A percentile compares a stretch with the other conserved stretches of the same genome.
Conservation (phyloP, 1,284 basidiomycete species). For the Singerocomus inundabilis region DNA sequence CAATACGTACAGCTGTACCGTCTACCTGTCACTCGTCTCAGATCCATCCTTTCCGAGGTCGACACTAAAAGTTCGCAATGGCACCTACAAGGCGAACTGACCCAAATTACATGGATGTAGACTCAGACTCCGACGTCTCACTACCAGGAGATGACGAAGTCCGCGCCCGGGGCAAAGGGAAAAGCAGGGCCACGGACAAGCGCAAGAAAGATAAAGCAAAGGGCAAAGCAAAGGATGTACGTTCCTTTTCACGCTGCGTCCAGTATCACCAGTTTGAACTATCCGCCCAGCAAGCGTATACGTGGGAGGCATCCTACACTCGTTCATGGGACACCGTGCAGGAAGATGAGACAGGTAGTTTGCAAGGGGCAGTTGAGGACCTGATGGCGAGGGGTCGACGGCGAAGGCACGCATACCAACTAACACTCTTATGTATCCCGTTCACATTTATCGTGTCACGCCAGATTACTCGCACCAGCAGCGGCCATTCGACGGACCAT, state of each 20-base stretch:
- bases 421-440: background rate
- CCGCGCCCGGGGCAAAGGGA: constrained; percentile 44
- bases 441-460: background rate
- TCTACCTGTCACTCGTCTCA: background rate
- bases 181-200: constrained; percentile 40
- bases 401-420: constrained; percentile 56
- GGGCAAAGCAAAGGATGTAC: constrained; percentile 52
- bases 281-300: constrained; percentile 67
- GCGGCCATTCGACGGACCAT: constrained; percentile 91
- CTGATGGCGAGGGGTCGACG: constrained; percentile 84
- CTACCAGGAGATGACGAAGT: constrained; percentile 33
- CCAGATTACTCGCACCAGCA: constrained; percentile 74
- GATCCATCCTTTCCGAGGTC: background rate
- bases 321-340: constrained; percentile 96
- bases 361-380: constrained; percentile 88
- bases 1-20: too few relatives aligned
- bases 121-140: constrained; percentile 42
- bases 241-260: constrained; percentile 11
- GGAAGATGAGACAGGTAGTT: constrained; percentile 91
- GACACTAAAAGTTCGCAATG: constrained; percentile 12
- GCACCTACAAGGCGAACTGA: constrained; percentile 25
- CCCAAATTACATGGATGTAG: constrained; percentile 38
- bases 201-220: constrained; percentile 43
- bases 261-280: background rate
- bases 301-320: constrained; percentile 95